Percentiles rank a stretch among this genome's conserved stretches.
Evolutionary conservation across 2,329 filamentous ascomycete genomes (phyloP).

Genomic region (Hymenoscyphus fructigenus): DNA sequence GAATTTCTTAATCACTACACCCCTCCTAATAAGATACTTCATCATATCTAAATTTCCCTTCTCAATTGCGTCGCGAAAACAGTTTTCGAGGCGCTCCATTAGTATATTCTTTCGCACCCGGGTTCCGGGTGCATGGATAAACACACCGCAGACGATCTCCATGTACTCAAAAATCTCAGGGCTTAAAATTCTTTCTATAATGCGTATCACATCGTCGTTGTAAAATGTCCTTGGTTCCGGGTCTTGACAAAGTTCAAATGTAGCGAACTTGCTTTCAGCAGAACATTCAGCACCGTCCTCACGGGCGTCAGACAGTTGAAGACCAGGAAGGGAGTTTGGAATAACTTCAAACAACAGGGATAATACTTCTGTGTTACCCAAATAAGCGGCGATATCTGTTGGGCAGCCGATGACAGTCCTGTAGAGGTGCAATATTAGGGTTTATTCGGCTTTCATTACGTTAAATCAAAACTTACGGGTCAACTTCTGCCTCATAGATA

Average conservation of each 20-base stretch:
- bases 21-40: not conserved
- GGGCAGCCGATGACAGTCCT: not conserved
- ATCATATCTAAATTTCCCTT: not conserved
- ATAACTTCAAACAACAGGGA: not conserved
- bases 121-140: not conserved
- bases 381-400: not conserved
- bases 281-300: not conserved
- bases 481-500: not conserved
- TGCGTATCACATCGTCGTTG: not conserved
- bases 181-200: not conserved
- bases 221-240: not conserved
- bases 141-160: not conserved
- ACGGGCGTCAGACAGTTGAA: not conserved
- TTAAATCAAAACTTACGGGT: not conserved
- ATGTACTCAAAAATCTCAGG: conserved; percentile 3
- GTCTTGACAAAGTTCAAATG: not conserved
- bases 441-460: not conserved
- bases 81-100: not conserved
- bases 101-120: not conserved
- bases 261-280: not conserved
- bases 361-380: not conserved
- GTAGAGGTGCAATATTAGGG: not conserved
- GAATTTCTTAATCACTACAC: not conserved
- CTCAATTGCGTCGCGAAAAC: not conserved
- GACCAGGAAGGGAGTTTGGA: not conserved